Evolutionary conservation across 164 flowering plant genomes (phyloP), one percentile per base, ranked within the genome.

Genomic region (Dillenia turbinata): DNA sequence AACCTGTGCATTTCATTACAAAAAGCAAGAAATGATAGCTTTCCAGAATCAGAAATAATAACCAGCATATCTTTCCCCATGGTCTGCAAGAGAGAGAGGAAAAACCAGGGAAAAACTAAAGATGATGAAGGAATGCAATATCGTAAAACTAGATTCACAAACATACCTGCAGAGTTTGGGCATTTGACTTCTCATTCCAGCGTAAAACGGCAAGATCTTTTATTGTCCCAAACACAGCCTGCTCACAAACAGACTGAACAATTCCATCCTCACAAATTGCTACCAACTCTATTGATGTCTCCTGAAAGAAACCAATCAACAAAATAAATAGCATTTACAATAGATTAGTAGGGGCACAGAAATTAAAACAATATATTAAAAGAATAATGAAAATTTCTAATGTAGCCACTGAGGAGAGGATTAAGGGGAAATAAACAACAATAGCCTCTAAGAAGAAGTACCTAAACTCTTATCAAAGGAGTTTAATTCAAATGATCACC

Each of bases 1-100:
- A 68, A 94, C 99, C 99, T 94, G 86, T 86, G 93, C 96, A 94
- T 89, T 81, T 88, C 93, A 59, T 78, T 79, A 83, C 83, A 81
- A 78, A 89, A 94, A 43, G 86, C 43, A 48, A 94, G 89, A 73
- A 94, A 77, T 52, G 97, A 83, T 43, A 94, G 93, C 78, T 85
- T 88, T 63, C 97, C 97, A 57, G 97, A 94, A 82, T 94, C 99
- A 43, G 99, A 94, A 61, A 88, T 66, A 66, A 85, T 85, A 64
- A 84, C 76, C 78, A 91, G 69, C 45, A 85, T 79, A 72, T 95
- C 97, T 65, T 76, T 91, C 52, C 88, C 92, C 50, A 46, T 67
- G 69, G 75, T 72, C 96, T 91, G 71, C 61, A 69, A 60, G 69
- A 45, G 47, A 9, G 47, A 63, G 15, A 62, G 52, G 52, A 6